Conservation (phyloP, 2,329 filamentous ascomycete species). For the Fusarium sp. region DNA sequence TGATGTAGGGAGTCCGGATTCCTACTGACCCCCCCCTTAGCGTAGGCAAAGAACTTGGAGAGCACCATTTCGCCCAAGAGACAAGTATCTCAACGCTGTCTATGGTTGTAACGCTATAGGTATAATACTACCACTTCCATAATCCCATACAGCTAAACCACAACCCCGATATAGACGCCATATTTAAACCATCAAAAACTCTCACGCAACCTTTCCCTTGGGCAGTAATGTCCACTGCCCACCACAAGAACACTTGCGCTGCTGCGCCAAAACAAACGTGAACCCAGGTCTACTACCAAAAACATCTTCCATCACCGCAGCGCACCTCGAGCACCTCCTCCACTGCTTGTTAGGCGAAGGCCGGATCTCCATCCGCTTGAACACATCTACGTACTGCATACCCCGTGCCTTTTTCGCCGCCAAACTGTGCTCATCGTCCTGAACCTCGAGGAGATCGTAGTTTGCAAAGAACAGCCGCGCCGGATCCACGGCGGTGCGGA, state of each 20-base stretch:
- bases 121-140: neutral
- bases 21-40: too few relatives aligned
- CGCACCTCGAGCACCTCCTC: slow-evolving; percentile 69
- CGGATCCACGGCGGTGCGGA: slow-evolving; percentile 74
- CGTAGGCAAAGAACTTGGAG: neutral
- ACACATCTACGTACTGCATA: slow-evolving; percentile 66
- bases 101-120: neutral
- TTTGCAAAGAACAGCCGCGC: slow-evolving; percentile 81
- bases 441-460: slow-evolving; percentile 77
- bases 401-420: slow-evolving; percentile 56
- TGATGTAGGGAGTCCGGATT: too few relatives aligned
- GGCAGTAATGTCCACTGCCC: slow-evolving; percentile 67
- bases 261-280: slow-evolving; percentile 68
- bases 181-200: neutral
- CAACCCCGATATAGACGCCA: slow-evolving; percentile 5
- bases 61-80: neutral
- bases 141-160: slow-evolving; percentile 1
- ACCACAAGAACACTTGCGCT: slow-evolving; percentile 69
- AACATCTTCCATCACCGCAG: slow-evolving; percentile 76
- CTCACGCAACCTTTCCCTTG: slow-evolving; percentile 48
- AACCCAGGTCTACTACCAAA: slow-evolving; percentile 64
- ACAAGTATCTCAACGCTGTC: neutral
- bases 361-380: slow-evolving; percentile 70
- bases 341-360: slow-evolving; percentile 50
- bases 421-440: slow-evolving; percentile 68